Evolutionary conservation across 768 basidiomycete species (phyloP), one percentile per base, ranked within the genome.

Genomic region (Pleurotus ostreatus): DNA sequence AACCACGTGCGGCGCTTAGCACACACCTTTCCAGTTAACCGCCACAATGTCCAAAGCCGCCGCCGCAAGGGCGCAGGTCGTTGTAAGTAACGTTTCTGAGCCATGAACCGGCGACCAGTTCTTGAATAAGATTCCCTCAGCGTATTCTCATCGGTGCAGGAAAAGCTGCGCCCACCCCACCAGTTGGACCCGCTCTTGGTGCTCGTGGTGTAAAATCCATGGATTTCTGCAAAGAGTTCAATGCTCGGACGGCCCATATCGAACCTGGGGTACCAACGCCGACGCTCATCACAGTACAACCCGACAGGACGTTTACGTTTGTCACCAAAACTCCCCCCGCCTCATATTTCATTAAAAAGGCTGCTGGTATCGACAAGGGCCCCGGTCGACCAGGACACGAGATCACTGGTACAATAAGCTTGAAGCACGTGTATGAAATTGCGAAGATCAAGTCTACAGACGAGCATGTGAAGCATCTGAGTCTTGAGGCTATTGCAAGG

Each of bases 191-290:
- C 55, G 96, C 95, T 30, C 83, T 99, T 53, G 97, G 97, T 76
- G 96, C 97, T 61, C 86, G 93, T 66, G 97, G 97, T 64, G 95
- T 99, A 63, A 98, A 97, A 74, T 94, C 94, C 23, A 98, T 98
- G 90, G 97, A 99, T 75, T 99, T 99, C 68, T 97, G 94, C 80
- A 99, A 98, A 71, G 94, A 98, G 70, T 99, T 98, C 77, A 99
- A 99, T 68, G 95, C 96, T n/a, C 86, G 88, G 61, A 98, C 96
- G 16, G 88, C 92, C 30, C 88, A 92, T 68, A 80, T 96, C 38
- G 82, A 85, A 59, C 85, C 88, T 15, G 92, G 92, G 37, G 82
- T 89, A 8, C 96, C 97, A 5, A 83, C 84, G 39, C 96, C 97
- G 8, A 97, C 94, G n/a, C 73, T 88, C 59, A 95, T 99, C 66